Conservation (phyloP, 306 rosid species). For the Castanopsis chinensis region DNA sequence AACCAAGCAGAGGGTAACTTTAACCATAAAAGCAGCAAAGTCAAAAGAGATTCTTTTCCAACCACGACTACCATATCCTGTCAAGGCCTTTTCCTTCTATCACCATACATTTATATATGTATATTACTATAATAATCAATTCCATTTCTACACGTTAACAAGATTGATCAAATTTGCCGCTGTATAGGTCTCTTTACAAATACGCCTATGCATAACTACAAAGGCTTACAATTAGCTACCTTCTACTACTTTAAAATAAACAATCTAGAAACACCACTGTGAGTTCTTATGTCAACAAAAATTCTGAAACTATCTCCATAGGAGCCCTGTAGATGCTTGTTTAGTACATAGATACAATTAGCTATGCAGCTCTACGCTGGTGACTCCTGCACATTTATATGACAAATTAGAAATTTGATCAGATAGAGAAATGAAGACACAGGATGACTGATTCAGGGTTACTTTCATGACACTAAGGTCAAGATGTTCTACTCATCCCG, state of each 20-base stretch:
- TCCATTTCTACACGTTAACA: neutral
- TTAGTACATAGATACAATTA: neutral
- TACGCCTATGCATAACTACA: neutral
- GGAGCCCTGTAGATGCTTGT: neutral
- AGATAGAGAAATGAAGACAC: neutral
- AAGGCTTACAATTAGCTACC: neutral
- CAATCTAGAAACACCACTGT: neutral
- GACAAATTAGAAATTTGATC: neutral
- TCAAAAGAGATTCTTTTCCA: neutral
- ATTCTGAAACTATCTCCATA: neutral
- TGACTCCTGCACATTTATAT: neutral
- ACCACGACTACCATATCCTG: neutral
- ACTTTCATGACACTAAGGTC: neutral
- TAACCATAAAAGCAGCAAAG: too few relatives aligned
- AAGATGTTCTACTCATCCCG: neutral
- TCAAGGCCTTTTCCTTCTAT: neutral
- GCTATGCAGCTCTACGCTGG: neutral
- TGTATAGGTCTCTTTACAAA: neutral
- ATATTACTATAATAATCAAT: neutral
- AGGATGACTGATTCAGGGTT: neutral
- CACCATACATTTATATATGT: too few relatives aligned
- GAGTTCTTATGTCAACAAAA: neutral
- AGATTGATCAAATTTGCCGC: neutral
- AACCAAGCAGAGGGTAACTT: too few relatives aligned
- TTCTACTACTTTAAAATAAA: neutral